phyloP scores from a whole-genome alignment of 2,329 filamentous ascomycete species.

The Aspergillus neotritici region DNA sequence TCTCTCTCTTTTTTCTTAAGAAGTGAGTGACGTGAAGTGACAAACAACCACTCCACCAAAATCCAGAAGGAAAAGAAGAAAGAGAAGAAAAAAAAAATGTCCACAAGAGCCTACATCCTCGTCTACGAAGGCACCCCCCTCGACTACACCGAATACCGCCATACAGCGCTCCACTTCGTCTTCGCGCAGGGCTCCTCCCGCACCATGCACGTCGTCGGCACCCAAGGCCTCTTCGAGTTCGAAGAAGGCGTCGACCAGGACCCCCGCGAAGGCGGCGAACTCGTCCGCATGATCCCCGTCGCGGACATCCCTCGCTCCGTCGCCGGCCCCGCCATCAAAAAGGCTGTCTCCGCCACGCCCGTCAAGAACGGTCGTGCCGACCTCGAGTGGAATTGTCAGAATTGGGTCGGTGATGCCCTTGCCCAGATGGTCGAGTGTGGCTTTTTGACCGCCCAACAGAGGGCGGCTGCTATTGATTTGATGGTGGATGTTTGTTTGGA shows the following conservation, averaged over 20 bases:
- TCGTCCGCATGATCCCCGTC: slow-evolving; percentile 14
- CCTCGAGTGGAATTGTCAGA: slow-evolving; percentile 30
- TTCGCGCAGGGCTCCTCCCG: slow-evolving; percentile 13
- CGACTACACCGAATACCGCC: slow-evolving; percentile 27
- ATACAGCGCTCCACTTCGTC: slow-evolving; percentile 24
- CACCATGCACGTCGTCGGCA: slow-evolving; percentile 22
- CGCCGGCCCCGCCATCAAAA: slow-evolving; percentile 12
- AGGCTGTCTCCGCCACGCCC: slow-evolving; percentile 16
- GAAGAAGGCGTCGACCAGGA: slow-evolving; percentile 11
- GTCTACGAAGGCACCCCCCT: slow-evolving; percentile 25
- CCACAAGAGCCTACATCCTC: slow-evolving; percentile 19
- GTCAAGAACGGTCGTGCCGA: slow-evolving; percentile 19
- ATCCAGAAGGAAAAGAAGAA: background rate
- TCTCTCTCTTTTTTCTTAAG: background rate
- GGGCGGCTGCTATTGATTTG: slow-evolving; percentile 17
- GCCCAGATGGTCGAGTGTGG: slow-evolving; percentile 16
- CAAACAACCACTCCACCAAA: background rate
- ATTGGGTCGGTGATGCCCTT: slow-evolving; percentile 29
- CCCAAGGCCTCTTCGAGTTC: slow-evolving; percentile 24
- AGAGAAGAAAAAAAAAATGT: slow-evolving; percentile 12
- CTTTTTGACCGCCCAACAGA: slow-evolving; percentile 15
- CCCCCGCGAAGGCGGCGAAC: slow-evolving; percentile 8
- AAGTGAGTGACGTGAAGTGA: background rate
- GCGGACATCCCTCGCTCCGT: slow-evolving; percentile 10
- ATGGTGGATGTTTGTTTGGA: slow-evolving; percentile 27